Base-by-base conservation (phyloP, 192 early-diverging fungal species). In the Entomortierella chlamydospora region DNA sequence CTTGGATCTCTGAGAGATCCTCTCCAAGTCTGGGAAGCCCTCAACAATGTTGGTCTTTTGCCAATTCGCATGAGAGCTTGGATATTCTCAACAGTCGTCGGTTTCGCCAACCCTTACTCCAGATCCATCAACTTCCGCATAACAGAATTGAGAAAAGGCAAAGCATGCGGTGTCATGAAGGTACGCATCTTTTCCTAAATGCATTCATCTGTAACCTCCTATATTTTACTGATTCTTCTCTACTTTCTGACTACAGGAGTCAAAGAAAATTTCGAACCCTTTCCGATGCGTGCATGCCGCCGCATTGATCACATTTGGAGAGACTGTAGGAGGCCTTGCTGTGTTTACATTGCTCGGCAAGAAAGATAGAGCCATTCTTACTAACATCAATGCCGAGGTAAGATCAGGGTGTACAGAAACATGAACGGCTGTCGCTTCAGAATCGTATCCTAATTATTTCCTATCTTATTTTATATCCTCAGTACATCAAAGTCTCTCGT, bases 291-390 rank as follows among this genome's bases (percentile, higher is more conserved):
- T 89, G 30, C 86, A 87, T 47, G 83, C 88, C 18, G 80, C 80
- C 11, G 86, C 88, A 7, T 63, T 89, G 45, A 81, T 81, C 29
- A 87, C 86, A 9, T 86, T 89, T 79, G 86, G 83, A 20, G 88
- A 89, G 70, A 89, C 88, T 25, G 74, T 86, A 1, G 84, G 86
- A 41, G 88, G 80, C 43, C 72, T 89, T 30, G 86, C 88, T 17
- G 76, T 85, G 3, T 69, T 87, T 10, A 83, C 78, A 25, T 66
- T 82, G 5, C 64, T 89, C n/a, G 68, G 70, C 18, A 82, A 81
- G 45, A 85, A 87, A 50, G 83, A 86, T 62, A 60, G 81, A 34
- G 88, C 86, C 11, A 89, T 86, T 26, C 64, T 87, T 9, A 77
- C 72, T 28, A 81, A 68, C 26, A 64, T 87, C n/a, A 86, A 82